These are phyloP conservation scores for Hysterium pulicare DNA, from an alignment of 2,329 filamentous ascomycete species.

Conservation along the genomic window DNA sequence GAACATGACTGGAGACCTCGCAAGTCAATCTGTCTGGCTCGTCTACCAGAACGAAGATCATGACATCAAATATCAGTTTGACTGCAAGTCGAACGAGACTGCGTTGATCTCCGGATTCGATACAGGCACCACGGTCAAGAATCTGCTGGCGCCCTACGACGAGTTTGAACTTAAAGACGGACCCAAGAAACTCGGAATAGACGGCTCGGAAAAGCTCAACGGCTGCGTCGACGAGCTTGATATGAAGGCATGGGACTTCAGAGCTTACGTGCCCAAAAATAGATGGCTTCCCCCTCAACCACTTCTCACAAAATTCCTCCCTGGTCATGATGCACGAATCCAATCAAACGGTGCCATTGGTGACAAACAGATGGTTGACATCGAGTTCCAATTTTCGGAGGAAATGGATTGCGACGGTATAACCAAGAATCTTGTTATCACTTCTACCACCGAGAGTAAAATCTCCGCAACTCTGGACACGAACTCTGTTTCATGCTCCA, in stretches of 20 bases:
- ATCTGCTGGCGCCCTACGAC: slow-evolving; percentile 60
- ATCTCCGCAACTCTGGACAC: slow-evolving; percentile 41
- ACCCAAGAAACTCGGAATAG: slow-evolving; percentile 34
- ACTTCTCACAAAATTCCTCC: slow-evolving; percentile 56
- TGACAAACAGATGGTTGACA: slow-evolving; percentile 42
- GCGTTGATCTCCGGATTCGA: slow-evolving; percentile 57
- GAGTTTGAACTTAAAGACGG: slow-evolving; percentile 49
- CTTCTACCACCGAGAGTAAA: slow-evolving; percentile 50
- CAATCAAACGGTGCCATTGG: slow-evolving; percentile 43
- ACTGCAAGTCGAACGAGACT: slow-evolving; percentile 47
- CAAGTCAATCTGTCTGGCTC: slow-evolving; percentile 50
- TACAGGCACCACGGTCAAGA: slow-evolving; percentile 54
- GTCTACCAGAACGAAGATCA: slow-evolving; percentile 48
- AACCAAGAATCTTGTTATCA: slow-evolving; percentile 48
- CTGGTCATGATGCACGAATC: slow-evolving; percentile 58
- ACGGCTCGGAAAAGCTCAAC: slow-evolving; percentile 41
- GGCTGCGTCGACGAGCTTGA: slow-evolving; percentile 54
- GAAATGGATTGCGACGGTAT: slow-evolving; percentile 58
- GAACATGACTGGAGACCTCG: slow-evolving; percentile 40
- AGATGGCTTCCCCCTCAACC: slow-evolving; percentile 51
- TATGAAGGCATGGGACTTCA: slow-evolving; percentile 55
- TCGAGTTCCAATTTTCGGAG: slow-evolving; percentile 56
- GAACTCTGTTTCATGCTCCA: slow-evolving; percentile 45
- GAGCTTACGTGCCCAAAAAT: slow-evolving; percentile 54
- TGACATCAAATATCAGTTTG: slow-evolving; percentile 52